These are phyloP conservation scores for Hyphopichia khmerensis DNA, from an alignment of 1,139 yeast species.

Conservation along the genomic window DNA sequence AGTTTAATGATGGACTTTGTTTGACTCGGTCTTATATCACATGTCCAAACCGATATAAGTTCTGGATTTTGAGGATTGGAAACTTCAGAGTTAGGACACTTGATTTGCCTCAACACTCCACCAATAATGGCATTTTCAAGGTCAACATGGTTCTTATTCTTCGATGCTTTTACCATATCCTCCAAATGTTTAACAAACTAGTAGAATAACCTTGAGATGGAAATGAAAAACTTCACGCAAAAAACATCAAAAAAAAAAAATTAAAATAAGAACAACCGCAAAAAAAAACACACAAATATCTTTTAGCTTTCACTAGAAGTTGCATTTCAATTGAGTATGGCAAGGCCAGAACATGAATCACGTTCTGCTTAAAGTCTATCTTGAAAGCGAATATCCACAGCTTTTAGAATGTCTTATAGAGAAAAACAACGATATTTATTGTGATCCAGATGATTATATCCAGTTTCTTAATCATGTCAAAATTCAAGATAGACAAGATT, in stretches of 20 bases:
- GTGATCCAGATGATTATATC: background rate
- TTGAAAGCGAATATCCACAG: conserved; percentile 5
- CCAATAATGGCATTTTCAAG: conserved; percentile 49
- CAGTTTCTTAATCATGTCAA: background rate
- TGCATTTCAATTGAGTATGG: background rate
- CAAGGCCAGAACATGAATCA: background rate
- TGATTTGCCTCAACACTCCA: conserved; percentile 48
- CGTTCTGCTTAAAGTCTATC: conserved; percentile 4
- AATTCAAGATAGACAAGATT: background rate
- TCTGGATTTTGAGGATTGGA: conserved; percentile 29
- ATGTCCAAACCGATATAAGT: conserved; percentile 58
- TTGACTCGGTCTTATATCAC: conserved; percentile 29
- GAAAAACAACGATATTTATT: background rate
- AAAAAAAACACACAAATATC: no score
- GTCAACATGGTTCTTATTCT: conserved; percentile 26
- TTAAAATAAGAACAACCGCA: no score
- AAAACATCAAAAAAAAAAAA: no score
- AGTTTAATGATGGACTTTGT: conserved; percentile 28
- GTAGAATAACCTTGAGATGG: no score
- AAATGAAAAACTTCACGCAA: no score
- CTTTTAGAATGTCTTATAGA: background rate
- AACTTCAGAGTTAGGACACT: conserved; percentile 19
- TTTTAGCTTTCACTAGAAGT: no score
- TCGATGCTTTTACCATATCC: conserved; percentile 2
- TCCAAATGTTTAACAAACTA: background rate